Base-by-base conservation (phyloP, 768 basidiomycete genomes). In the Leccinum longicurvipes region DNA sequence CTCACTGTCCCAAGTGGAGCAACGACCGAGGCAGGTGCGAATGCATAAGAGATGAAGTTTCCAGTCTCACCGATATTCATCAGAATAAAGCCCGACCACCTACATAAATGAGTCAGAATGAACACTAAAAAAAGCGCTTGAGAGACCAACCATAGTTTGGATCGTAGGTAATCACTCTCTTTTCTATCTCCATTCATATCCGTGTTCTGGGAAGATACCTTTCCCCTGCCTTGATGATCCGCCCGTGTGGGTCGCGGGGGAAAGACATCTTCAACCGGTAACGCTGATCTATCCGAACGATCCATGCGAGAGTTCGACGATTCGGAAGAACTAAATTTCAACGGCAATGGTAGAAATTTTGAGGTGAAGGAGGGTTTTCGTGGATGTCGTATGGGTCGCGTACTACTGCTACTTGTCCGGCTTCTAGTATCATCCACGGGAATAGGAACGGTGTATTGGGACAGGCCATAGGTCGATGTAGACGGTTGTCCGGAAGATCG, bases 1-100 rank as follows among this genome's bases (percentile, higher is more conserved):
- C 85, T 74, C 63, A 96, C 94, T 45, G 92, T 94, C n/a, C 96
- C 96, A 11, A 98, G 77, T 27, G 96, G 96, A 0, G 96, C 94
- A 12, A 98, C 93, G 5, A 95, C 75, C n/a, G 90, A 92, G 6
- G 93, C 92, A 9, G 93, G 93, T 21, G 92, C 92, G 72, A 81
- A 95, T 0, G 86, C 93, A 58, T 95, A 95, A 0, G 91, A 91
- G 47, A 86, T 86, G 64, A 97, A 98, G 67, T 98, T 98, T 6
- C 93, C 84, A 21, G 81, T 75, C 74, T 99, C 96, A 14, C 96
- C 96, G 21, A 96, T 57, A 60, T 93, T 92, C 86, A 98, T 94
- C 48, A 97, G 77, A 14, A 83, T 58, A 63, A 98, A 89, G 1
- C 96, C 96, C 11, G 80, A 63, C 92, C 96, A 96, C 95, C 93